Evolutionary conservation across 768 basidiomycete species (phyloP).

Genomic region (Lentinula aciculospora): DNA sequence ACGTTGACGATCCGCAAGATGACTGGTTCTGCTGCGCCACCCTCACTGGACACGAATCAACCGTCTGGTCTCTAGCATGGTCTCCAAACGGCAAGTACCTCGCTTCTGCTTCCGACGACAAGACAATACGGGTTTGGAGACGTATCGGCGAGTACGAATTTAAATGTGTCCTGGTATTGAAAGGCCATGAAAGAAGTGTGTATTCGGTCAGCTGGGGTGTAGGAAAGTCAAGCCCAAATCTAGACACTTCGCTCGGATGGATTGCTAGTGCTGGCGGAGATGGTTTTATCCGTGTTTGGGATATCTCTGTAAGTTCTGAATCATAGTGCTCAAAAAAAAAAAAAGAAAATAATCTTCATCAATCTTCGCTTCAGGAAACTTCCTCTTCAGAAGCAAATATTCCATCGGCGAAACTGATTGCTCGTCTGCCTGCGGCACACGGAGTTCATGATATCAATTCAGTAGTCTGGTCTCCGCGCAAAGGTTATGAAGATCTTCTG

Average conservation of each 20-base stretch:
- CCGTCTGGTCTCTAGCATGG: constrained; percentile 90
- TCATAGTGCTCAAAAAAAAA: constrained; percentile 1
- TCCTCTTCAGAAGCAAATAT: constrained; percentile 10
- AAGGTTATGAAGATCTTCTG: constrained; percentile 58
- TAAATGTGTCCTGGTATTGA: constrained; percentile 53
- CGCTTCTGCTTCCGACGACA: constrained; percentile 83
- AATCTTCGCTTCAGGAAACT: constrained; percentile 19
- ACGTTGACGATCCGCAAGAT: constrained; percentile 87
- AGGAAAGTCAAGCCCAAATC: constrained; percentile 26
- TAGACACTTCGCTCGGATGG: constrained; percentile 58
- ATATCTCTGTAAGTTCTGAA: constrained; percentile 47
- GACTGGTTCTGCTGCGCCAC: constrained; percentile 92
- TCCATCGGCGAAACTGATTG: constrained; percentile 46
- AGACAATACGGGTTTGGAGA: constrained; percentile 82
- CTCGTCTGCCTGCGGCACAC: constrained; percentile 60
- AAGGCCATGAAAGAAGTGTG: constrained; percentile 69
- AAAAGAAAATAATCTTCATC: too few species aligned
- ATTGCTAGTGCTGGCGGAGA: constrained; percentile 85
- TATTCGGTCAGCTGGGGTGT: constrained; percentile 74
- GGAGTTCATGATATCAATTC: constrained; percentile 82
- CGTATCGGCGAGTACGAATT: constrained; percentile 56
- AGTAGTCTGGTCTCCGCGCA: constrained; percentile 75
- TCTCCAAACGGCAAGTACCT: constrained; percentile 74
- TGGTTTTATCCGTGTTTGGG: constrained; percentile 78
- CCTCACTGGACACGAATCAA: constrained; percentile 74